Conservation (phyloP, 352 stramenopile genomes). For the Globisporangium iwayamae region DNA sequence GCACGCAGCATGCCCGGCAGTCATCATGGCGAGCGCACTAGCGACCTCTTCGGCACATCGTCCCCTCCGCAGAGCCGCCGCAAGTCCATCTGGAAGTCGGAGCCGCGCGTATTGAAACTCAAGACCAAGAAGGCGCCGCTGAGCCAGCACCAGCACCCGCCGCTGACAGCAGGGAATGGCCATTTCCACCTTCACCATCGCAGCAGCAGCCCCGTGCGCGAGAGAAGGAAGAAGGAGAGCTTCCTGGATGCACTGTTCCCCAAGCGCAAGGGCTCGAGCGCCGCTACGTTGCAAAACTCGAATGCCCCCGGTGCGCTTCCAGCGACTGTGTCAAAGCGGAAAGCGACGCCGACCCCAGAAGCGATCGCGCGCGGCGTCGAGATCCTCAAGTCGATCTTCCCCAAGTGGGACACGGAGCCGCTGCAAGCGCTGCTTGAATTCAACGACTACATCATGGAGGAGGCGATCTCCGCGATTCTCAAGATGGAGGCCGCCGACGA, state of each 20-base stretch:
- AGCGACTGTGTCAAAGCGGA: not conserved
- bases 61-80: conserved; percentile 13
- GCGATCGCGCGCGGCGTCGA: conserved; percentile 58
- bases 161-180: conserved; percentile 1
- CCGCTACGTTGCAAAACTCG: not conserved
- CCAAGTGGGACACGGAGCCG: conserved; percentile 64
- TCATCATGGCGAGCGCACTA: conserved; percentile 11
- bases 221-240: conserved; percentile 17
- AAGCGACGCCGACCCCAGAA: conserved; percentile 31
- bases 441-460: conserved; percentile 78
- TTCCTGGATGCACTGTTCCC: conserved; percentile 18
- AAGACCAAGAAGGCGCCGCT: not conserved
- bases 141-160: not conserved
- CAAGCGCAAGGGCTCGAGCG: conserved; percentile 13
- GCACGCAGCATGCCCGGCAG: conserved; percentile 15
- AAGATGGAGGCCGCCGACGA: conserved; percentile 69
- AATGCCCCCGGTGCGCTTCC: not conserved
- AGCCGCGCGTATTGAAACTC: conserved; percentile 11
- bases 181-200: not conserved
- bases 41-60: conserved; percentile 2
- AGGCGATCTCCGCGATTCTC: conserved; percentile 73
- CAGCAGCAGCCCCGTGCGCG: conserved; percentile 11
- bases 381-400: conserved; percentile 81
- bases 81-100: conserved; percentile 19
- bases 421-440: conserved; percentile 71